These are phyloP conservation scores for Macadamia integrifolia DNA, from an alignment of 164 flowering plant genomes.

Conservation along the genomic window DNA sequence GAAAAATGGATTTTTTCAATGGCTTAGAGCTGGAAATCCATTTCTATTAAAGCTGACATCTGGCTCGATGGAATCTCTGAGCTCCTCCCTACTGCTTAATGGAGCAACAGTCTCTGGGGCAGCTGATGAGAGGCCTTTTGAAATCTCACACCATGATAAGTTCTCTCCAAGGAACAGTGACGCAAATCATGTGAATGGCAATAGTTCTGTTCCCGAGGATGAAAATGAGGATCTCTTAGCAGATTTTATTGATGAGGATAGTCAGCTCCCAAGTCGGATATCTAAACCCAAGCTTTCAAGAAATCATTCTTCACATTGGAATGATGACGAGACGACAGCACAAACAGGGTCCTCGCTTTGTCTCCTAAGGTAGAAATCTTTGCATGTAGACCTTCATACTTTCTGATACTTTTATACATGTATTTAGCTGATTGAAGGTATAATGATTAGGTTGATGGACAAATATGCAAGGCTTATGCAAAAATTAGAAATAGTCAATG, in stretches of 20 bases:
- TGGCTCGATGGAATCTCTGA: constrained; percentile 35
- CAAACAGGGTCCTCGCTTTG: constrained; percentile 95
- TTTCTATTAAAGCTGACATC: constrained; percentile 42
- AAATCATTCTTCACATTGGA: constrained; percentile 41
- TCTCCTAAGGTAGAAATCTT: constrained; percentile 62
- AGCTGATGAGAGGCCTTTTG: constrained; percentile 26
- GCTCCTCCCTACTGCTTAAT: constrained; percentile 24
- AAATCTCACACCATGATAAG: constrained; percentile 20
- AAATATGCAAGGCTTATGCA: constrained; percentile 99
- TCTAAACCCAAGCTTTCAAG: constrained; percentile 43
- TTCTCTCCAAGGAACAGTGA: constrained; percentile 31
- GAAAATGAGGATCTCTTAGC: constrained; percentile 98
- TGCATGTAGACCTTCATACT: constrained; percentile 1
- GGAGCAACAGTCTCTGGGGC: constrained; percentile 32
- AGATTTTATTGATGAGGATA: constrained; percentile 98
- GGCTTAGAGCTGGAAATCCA: constrained; percentile 73
- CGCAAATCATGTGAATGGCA: constrained; percentile 39
- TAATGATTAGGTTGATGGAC: constrained; percentile 68
- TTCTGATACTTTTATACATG: not conserved
- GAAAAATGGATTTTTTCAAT: constrained; percentile 61
- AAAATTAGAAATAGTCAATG: constrained; percentile 75
- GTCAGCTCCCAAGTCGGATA: constrained; percentile 96
- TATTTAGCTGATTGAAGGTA: constrained; percentile 11
- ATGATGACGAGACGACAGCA: constrained; percentile 49
- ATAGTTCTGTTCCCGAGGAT: constrained; percentile 52